Evolutionary conservation across 1,284 basidiomycete genomes (phyloP).

Genomic region (Melampsora larici-populina): DNA sequence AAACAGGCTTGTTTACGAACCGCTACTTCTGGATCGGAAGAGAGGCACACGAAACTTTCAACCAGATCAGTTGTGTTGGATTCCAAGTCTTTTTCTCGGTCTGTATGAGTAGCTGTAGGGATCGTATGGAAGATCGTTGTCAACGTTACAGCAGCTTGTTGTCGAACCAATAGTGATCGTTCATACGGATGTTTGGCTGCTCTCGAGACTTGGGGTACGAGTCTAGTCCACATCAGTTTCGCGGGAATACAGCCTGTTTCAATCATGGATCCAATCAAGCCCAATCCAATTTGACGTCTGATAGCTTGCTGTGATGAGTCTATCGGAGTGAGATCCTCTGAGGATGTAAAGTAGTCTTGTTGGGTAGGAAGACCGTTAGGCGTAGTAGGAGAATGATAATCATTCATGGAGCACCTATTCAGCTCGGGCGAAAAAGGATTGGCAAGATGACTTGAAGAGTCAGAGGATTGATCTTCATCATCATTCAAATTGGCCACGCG

Average conservation of each 20-base stretch:
- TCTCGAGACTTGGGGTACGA: conserved; percentile 16
- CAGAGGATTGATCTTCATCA: background rate
- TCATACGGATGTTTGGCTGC: background rate
- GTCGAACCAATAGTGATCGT: conserved; percentile 16
- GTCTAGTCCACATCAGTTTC: conserved; percentile 7
- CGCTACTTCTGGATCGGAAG: conserved; percentile 16
- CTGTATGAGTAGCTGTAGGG: background rate
- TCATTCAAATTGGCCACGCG: background rate
- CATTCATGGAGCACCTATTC: background rate
- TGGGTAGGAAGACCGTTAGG: background rate
- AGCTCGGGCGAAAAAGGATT: background rate
- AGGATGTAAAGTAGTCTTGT: conserved; percentile 14
- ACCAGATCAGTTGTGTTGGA: background rate
- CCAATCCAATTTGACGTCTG: conserved; percentile 16
- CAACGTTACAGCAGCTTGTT: conserved; percentile 27
- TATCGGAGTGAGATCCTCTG: conserved; percentile 10
- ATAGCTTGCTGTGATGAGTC: background rate
- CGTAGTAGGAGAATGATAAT: background rate
- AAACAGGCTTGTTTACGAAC: conserved; percentile 37
- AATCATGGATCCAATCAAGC: conserved; percentile 30
- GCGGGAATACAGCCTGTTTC: conserved; percentile 24
- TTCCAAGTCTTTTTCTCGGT: conserved; percentile 8
- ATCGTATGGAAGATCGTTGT: conserved; percentile 16
- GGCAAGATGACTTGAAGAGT: conserved; percentile 10
- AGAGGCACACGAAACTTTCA: conserved; percentile 1